Percentiles rank a stretch among this genome's conserved stretches.
These are phyloP conservation scores for Somion occarium DNA, from an alignment of 1,284 basidiomycete species.

Conservation along the genomic window DNA sequence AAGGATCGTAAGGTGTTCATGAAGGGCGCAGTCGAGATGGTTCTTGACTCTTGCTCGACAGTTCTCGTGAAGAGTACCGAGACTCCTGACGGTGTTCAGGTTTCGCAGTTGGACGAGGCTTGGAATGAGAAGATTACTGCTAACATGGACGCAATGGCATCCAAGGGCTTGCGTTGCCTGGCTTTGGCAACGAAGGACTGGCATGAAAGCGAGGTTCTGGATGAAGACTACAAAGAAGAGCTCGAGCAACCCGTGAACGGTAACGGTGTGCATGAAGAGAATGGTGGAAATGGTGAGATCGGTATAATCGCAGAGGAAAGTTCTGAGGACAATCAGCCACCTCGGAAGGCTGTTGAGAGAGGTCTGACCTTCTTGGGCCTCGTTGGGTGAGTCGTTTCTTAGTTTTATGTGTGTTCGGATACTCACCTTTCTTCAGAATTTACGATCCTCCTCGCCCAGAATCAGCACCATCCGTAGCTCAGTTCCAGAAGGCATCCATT, in stretches of 20 bases:
- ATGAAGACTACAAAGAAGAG: neutral
- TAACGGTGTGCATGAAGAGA: neutral
- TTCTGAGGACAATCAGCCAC: neutral
- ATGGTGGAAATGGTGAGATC: too few relatives aligned
- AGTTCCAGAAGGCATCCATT: slow-evolving; percentile 61
- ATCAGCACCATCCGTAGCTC: slow-evolving; percentile 54
- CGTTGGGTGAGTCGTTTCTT: slow-evolving; percentile 27
- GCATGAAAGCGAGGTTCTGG: neutral
- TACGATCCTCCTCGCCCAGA: slow-evolving; percentile 72
- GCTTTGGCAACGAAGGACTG: slow-evolving; percentile 21
- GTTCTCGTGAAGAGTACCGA: slow-evolving; percentile 14
- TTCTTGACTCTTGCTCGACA: slow-evolving; percentile 44
- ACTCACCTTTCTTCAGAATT: slow-evolving; percentile 37
- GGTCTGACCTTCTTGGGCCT: slow-evolving; percentile 59
- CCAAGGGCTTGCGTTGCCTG: slow-evolving; percentile 43
- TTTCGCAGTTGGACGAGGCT: slow-evolving; percentile 31
- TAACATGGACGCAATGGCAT: slow-evolving; percentile 44
- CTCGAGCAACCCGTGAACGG: neutral
- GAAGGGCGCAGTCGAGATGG: slow-evolving; percentile 64
- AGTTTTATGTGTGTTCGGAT: neutral
- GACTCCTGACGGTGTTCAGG: slow-evolving; percentile 18
- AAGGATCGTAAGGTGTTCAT: slow-evolving; percentile 34
- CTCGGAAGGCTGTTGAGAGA: slow-evolving; percentile 50
- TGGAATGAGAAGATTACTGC: slow-evolving; percentile 28
- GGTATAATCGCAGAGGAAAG: neutral